phyloP scores from a whole-genome alignment of 495 filamentous ascomycete genomes.

The Tuber brumale region DNA sequence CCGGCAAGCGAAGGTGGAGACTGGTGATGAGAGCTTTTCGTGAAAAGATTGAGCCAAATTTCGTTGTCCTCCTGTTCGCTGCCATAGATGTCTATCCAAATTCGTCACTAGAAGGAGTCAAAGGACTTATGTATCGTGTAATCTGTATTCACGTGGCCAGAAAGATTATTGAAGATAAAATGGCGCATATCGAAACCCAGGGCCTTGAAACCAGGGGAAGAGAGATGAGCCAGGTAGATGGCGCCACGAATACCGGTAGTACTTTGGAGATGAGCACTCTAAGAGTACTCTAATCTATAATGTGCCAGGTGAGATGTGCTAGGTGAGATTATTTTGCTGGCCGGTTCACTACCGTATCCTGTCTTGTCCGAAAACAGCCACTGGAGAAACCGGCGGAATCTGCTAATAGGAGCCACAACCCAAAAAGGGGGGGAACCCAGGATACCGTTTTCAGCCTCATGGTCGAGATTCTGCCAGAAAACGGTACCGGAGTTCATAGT shows the following conservation, averaged over 20 bases:
- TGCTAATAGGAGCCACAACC: not conserved
- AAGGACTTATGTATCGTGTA: not conserved
- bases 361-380: not conserved
- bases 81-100: not conserved
- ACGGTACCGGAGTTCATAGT: no score
- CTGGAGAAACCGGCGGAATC: not conserved
- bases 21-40: not conserved
- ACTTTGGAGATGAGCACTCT: not conserved
- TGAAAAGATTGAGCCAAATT: not conserved
- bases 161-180: not conserved
- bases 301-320: no score
- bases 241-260: not conserved
- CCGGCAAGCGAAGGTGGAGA: not conserved
- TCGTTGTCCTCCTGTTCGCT: not conserved
- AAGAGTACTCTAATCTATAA: not conserved
- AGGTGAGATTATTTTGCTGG: no score
- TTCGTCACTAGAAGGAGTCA: not conserved
- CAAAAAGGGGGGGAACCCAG: no score
- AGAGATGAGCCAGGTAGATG: not conserved
- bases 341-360: no score
- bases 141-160: not conserved
- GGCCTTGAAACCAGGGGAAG: not conserved
- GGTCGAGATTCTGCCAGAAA: not conserved
- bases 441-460: not conserved
- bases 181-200: not conserved